Evolutionary conservation across 192 early-diverging fungal species (phyloP).

Genomic region (Gamsiella multidivaricata): DNA sequence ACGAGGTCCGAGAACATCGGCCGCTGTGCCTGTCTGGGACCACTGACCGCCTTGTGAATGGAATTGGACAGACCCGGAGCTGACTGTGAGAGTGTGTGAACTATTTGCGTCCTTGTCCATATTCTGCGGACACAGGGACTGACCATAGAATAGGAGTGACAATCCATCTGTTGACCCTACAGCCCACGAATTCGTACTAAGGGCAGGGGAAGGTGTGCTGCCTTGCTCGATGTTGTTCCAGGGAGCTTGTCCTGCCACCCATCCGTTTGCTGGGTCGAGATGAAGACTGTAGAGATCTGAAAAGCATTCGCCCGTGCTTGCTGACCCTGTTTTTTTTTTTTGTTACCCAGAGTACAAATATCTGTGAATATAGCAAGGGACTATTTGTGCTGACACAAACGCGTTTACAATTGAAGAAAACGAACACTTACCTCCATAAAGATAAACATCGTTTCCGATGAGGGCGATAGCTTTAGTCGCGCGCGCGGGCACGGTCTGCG

Average conservation of each 20-base stretch:
- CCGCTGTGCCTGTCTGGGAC: not conserved
- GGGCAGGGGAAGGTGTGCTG: not conserved
- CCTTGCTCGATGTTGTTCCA: conserved; percentile 14
- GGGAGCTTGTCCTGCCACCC: conserved; percentile 17
- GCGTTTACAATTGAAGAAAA: not conserved
- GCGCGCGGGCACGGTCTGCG: conserved; percentile 19
- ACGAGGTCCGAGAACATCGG: conserved; percentile 21
- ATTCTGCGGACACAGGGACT: conserved; percentile 19
- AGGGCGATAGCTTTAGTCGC: conserved; percentile 33
- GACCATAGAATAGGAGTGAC: conserved; percentile 36
- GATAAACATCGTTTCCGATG: conserved; percentile 31
- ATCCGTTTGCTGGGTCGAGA: conserved; percentile 34
- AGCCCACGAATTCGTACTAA: conserved; percentile 22
- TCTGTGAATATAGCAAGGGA: too few relatives aligned
- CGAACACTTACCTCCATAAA: conserved; percentile 35
- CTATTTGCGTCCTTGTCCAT: conserved; percentile 1
- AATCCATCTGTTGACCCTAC: conserved; percentile 25
- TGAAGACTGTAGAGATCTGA: conserved; percentile 40
- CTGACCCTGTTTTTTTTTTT: too few relatives aligned
- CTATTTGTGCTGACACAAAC: too few relatives aligned
- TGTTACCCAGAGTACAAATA: too few relatives aligned
- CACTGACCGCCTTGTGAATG: not conserved
- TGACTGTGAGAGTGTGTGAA: conserved; percentile 5
- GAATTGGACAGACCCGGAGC: conserved; percentile 15
- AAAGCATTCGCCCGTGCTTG: conserved; percentile 23